These are phyloP conservation scores for Aphanomyces stellatus DNA, from an alignment of 352 stramenopile species.

Conservation along the genomic window DNA sequence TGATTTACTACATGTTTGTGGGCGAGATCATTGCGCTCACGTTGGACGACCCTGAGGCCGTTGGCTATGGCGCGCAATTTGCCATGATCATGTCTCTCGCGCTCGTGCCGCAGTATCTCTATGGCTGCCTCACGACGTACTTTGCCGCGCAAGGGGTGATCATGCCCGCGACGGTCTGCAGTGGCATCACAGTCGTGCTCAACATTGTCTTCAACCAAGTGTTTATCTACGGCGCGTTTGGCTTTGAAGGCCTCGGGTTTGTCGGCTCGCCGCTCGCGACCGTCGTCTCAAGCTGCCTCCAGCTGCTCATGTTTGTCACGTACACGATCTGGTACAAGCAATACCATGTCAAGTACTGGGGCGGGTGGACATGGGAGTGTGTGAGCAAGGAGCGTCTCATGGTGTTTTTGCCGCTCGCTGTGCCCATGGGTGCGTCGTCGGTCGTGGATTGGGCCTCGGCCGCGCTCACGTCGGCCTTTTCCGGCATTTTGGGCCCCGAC, in stretches of 20 bases:
- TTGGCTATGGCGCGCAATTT: slow-evolving; percentile 29
- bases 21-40: slow-evolving; percentile 34
- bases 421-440: slow-evolving; percentile 38
- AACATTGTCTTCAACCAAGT: slow-evolving; percentile 37
- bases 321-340: slow-evolving; percentile 41
- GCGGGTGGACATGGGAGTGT: slow-evolving; percentile 33
- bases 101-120: slow-evolving; percentile 34
- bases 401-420: slow-evolving; percentile 37
- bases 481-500: slow-evolving; percentile 33
- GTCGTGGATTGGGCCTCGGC: slow-evolving; percentile 38
- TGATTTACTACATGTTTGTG: slow-evolving; percentile 37
- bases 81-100: slow-evolving; percentile 30
- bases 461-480: slow-evolving; percentile 32
- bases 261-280: slow-evolving; percentile 37
- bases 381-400: slow-evolving; percentile 31
- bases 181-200: slow-evolving; percentile 28
- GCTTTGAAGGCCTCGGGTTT: slow-evolving; percentile 29
- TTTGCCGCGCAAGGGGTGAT: slow-evolving; percentile 33
- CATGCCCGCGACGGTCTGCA: slow-evolving; percentile 33
- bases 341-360: slow-evolving; percentile 39
- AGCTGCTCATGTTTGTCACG: slow-evolving; percentile 33
- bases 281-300: slow-evolving; percentile 36
- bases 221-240: slow-evolving; percentile 34
- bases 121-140: slow-evolving; percentile 32
- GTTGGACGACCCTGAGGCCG: slow-evolving; percentile 32